A percentile compares a stretch with the other conserved stretches of the same genome.
phyloP scores from a whole-genome alignment of 805 yeast genomes.

The Lipomyces mesembrius region DNA sequence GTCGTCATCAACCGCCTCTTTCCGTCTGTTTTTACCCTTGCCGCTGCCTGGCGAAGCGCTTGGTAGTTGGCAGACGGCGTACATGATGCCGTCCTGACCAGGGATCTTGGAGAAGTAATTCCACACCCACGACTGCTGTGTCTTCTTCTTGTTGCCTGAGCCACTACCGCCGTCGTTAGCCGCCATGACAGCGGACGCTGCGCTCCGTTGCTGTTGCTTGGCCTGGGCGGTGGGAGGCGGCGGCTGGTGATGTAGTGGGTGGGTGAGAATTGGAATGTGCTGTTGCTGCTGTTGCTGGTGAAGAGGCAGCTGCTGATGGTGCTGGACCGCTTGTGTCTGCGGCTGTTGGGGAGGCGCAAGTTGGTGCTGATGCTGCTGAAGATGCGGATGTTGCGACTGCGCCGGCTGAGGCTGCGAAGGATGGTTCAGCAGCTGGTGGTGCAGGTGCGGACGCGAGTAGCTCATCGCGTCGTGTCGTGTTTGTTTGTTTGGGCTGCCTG shows the following conservation, averaged over 20 bases:
- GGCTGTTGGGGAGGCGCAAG: slow-evolving; percentile 16
- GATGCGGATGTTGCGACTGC: slow-evolving; percentile 17
- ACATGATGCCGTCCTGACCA: slow-evolving; percentile 31
- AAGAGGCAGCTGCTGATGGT: slow-evolving; percentile 18
- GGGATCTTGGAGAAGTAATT: slow-evolving; percentile 30
- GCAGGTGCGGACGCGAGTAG: slow-evolving; percentile 28
- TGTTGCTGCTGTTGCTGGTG: slow-evolving; percentile 25
- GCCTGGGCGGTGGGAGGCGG: neutral
- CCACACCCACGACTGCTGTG: slow-evolving; percentile 37
- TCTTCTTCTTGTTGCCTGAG: slow-evolving; percentile 21
- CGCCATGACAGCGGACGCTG: neutral
- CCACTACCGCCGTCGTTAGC: neutral
- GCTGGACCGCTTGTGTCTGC: slow-evolving; percentile 10
- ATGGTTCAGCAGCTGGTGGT: slow-evolving; percentile 33
- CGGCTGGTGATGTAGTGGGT: slow-evolving; percentile 19
- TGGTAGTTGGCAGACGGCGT: slow-evolving; percentile 33
- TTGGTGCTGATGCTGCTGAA: slow-evolving; percentile 15
- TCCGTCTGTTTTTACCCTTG: slow-evolving; percentile 11
- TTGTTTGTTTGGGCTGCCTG: neutral
- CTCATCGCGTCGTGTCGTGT: slow-evolving; percentile 22
- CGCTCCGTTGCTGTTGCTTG: slow-evolving; percentile 5
- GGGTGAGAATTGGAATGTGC: slow-evolving; percentile 6
- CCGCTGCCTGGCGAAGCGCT: slow-evolving; percentile 2
- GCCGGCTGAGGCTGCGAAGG: slow-evolving; percentile 11
- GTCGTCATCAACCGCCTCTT: slow-evolving; percentile 12